Base-by-base conservation (phyloP, 1,139 yeast genomes). In the Scheffersomyces illinoinensis region DNA sequence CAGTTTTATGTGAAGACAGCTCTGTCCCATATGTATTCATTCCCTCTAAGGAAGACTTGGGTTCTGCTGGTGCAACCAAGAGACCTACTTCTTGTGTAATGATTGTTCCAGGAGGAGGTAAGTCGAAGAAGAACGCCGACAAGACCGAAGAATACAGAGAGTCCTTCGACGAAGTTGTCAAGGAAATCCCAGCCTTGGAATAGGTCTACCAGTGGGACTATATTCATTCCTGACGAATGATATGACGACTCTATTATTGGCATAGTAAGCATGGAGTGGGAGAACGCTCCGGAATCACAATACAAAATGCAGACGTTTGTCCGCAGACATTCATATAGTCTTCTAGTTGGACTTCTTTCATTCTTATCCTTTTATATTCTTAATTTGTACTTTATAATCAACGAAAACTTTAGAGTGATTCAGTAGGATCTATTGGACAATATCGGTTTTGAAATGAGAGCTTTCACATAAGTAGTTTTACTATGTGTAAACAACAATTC, bases 71-170 rank as follows among this genome's bases (percentile, higher is more conserved):
- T 72, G 97, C 98, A 62, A 95, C 99, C 62, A 95, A 95, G 83
- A 89, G 99, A 83, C 99, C 99, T 68, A 96, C 99, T 49, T 92
- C 98, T 52, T 93, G 97, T 76, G 97, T 96, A 54, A 92, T 96
- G 93, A 85, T 96, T 70, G 97, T 93, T 57, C 99, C 99, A 70
- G 97, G 97, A 59, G 97, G 97, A 60, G 95, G 95, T 61, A 91
- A 91, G 79, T 84, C 89, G 71, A 88, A 88, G 79, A 90, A 89
- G 78, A 89, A 88, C 70, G 84, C 85, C 58, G 92, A 90, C 70
- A 90, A 91, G 70, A 84, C 88, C 61, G 95, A 89, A 68, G 98
- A 95, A 73, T 96, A 95, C 83, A 90, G 92, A 78, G 98, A 93
- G 75, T 79, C 88, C 60, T 96, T 85, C 73, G 98, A 96, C 75